phyloP scores from a whole-genome alignment of 1,284 basidiomycete species.

The Inonotus obliquus region DNA sequence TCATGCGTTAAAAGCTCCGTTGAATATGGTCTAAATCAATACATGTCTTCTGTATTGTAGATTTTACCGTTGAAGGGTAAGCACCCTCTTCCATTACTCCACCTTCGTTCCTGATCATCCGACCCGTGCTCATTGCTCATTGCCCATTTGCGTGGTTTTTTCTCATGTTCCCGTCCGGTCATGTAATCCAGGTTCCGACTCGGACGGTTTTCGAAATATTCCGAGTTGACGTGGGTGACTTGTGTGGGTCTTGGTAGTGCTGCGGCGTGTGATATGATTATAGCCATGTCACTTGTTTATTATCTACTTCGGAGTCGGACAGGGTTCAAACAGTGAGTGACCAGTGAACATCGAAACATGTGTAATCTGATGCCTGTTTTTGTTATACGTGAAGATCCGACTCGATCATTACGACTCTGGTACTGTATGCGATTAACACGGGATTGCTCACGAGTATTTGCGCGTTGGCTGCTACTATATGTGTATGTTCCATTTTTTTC shows the following conservation, averaged over 20 bases:
- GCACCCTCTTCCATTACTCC: conserved; percentile 1
- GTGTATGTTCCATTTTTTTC: conserved; percentile 15
- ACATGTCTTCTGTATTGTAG: conserved; percentile 9
- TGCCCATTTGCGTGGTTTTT: background rate
- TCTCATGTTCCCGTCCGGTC: no score
- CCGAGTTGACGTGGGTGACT: conserved; percentile 29
- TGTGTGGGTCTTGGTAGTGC: conserved; percentile 28
- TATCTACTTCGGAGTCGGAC: conserved; percentile 28
- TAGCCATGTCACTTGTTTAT: conserved; percentile 29
- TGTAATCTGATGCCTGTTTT: background rate
- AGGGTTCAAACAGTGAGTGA: conserved; percentile 27
- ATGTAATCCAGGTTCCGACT: conserved; percentile 23
- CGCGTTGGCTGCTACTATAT: conserved; percentile 25
- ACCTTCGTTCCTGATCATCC: background rate
- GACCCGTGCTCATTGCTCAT: background rate
- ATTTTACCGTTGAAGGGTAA: conserved; percentile 28
- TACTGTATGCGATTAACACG: conserved; percentile 32
- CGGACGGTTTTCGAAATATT: conserved; percentile 26
- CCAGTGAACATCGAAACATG: background rate
- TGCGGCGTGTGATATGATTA: conserved; percentile 28
- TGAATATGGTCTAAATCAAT: background rate
- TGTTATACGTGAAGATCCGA: conserved; percentile 26
- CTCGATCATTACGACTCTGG: conserved; percentile 28
- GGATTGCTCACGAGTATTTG: conserved; percentile 30
- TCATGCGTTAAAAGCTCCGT: background rate